These are phyloP conservation scores for Acanthamoeba royreba DNA, from an alignment of 208 protist species.

Conservation along the genomic window DNA sequence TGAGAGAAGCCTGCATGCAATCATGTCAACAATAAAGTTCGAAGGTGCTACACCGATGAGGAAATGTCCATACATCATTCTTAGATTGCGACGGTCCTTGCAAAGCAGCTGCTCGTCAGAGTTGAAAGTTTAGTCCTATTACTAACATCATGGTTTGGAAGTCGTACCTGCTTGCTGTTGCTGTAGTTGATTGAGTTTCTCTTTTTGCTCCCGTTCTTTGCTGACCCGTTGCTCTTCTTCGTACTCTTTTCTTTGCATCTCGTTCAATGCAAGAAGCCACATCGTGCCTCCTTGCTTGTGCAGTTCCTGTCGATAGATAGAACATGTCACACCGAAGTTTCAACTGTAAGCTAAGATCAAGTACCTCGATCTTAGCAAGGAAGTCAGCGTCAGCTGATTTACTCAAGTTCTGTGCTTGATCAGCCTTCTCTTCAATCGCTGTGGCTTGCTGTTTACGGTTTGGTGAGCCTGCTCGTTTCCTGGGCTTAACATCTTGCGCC, in stretches of 20 bases:
- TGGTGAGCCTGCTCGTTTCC: neutral
- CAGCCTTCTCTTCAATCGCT: neutral
- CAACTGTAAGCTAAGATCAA: neutral
- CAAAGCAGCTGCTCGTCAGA: too few relatives aligned
- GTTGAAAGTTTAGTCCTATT: too few relatives aligned
- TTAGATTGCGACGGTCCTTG: too few relatives aligned
- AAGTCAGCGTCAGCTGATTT: neutral
- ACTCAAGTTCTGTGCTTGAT: neutral
- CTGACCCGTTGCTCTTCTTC: neutral
- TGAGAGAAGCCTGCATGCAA: neutral
- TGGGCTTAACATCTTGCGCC: neutral
- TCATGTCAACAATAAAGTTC: neutral
- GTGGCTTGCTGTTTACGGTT: neutral
- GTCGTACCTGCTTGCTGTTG: neutral
- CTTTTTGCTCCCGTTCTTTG: neutral
- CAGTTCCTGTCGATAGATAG: neutral
- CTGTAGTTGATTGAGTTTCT: neutral
- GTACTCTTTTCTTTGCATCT: neutral
- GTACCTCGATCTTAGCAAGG: neutral
- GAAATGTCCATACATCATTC: neutral
- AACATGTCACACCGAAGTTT: neutral
- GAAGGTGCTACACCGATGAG: too few relatives aligned
- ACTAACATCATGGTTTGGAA: neutral
- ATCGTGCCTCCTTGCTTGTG: conserved; percentile 40
- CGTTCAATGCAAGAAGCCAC: conserved; percentile 7